Conservation (phyloP, 176 grass and related monocot species). For the Carex cristatella region DNA sequence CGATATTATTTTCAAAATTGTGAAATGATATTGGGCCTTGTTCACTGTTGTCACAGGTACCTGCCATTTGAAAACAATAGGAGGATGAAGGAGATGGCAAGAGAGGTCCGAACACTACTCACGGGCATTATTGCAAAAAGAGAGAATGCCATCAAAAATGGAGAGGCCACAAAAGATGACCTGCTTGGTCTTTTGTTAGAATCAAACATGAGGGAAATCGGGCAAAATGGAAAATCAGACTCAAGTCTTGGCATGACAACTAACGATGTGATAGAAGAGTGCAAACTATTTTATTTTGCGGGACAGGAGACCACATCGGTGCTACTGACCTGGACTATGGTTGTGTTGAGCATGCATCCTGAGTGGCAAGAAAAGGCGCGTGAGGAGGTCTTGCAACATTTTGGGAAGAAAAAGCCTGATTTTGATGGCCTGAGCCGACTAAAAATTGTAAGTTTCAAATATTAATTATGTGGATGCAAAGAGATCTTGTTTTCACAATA, state of each 20-base stretch:
- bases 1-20: not conserved
- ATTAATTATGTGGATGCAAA: not conserved
- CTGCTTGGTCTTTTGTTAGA: conserved; percentile 65
- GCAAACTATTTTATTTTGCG: conserved; percentile 85
- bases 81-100: conserved; percentile 37
- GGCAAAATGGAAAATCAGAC: conserved; percentile 26
- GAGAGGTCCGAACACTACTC: conserved; percentile 37
- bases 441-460: conserved; percentile 46
- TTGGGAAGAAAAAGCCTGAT: conserved; percentile 38
- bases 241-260: conserved; percentile 41
- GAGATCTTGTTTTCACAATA: not conserved
- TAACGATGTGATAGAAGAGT: conserved; percentile 68
- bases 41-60: conserved; percentile 32
- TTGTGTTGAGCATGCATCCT: conserved; percentile 66
- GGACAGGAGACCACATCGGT: conserved; percentile 70
- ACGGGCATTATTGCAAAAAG: conserved; percentile 53
- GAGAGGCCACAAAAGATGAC: conserved; percentile 36
- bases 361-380: conserved; percentile 65
- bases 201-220: conserved; percentile 41
- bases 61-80: conserved; percentile 60
- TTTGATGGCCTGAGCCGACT: conserved; percentile 48
- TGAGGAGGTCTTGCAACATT: conserved; percentile 64
- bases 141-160: conserved; percentile 32
- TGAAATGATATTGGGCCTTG: not conserved
- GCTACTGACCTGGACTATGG: conserved; percentile 73